Base-by-base conservation (phyloP, 1,284 basidiomycete species). In the Trichosporon sp. region DNA sequence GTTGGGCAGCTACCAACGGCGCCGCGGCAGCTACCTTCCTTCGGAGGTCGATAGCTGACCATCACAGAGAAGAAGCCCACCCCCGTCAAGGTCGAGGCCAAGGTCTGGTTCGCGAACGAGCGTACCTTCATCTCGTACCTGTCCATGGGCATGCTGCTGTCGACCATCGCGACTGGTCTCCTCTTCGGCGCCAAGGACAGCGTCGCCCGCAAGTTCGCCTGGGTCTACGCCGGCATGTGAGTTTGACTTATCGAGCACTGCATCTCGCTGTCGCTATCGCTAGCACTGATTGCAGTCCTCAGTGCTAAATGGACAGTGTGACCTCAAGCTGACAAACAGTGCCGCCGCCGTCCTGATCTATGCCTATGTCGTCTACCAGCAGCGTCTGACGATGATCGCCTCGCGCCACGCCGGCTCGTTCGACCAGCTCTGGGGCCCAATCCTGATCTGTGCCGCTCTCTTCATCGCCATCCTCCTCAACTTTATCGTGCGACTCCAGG, bases 91-190 rank as follows among this genome's bases (percentile, higher is more conserved):
- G 93, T 99, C 48, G 96, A 99, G 83, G 92, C 92, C 38, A 99
- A 99, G 81, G 96, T 99, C 56, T 99, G 96, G 92, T 98, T 99
- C 85, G 96, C 97, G 6, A 98, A 98, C 82, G 97, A 99, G 84
- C 87, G 97, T 76, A 99, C 95, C 2, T 97, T 93, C 92, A 88
- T 97, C 66, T 89, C 95, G 0, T 98, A 96, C 89, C 85, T 97
- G 67, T 93, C 92, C 76, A 90, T 93, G 68, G 89, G 92, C 3
- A 86, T 98, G 59, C 87, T 98, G 21, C 87, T 98, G 70, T 94
- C 91, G 4, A 91, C 93, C 0, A 89, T 99, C 54, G 88, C 95
- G 0, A 86, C 96, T 19, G 95, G 93, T 0, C 87, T 99, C 68
- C 78, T 78, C 54, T 80, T 77, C 69, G 83, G 76, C 66, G 78